Base-by-base conservation (phyloP, 768 basidiomycete species). In the Calocera viscosa region DNA sequence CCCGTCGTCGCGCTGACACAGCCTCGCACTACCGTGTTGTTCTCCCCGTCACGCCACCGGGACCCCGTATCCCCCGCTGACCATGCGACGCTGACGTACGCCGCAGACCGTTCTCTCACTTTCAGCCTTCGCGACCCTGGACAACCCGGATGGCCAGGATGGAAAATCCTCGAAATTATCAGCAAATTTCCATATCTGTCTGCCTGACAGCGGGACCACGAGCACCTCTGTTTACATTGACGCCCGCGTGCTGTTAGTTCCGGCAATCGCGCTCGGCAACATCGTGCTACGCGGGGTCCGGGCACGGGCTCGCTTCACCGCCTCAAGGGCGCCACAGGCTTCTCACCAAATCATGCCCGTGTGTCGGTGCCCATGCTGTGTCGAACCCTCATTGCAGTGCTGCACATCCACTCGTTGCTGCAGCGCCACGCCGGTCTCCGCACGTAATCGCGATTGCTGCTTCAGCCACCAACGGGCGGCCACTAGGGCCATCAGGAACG, bases 1-100 rank as follows among this genome's bases (percentile, higher is more conserved):
- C 53, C 53, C 53, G 53, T 60, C 53, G 53, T 60, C 53, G 16
- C 30, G 53, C 53, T 60, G 53, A 60, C 53, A 60, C 53, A 60
- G 53, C 53, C 53, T 60, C 30, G 53, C 53, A 19, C 53, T 14
- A 60, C 26, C 8, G 26, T 7, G 53, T 60, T 32, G 5, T 5
- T 2, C 2, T 26, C 14, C 11, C 10, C 19, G 53, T 60, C 53
- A 60, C 53, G 53, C 53, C 53, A 60, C 53, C 11, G 30, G 26
- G 53, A 32, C 24, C 53, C 53, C 53, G 16, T 3, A 60, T 2
- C 14, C 2, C 14, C 30, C 30, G 53, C 53, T 60, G 53, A 60
- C 53, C 11, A 60, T 2, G 53, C 24, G 53, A 5, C 2, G 14
- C 2, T 60, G 53, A 60, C 53, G 53, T 60, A 60, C 43, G 53